phyloP scores from a whole-genome alignment of 139 green algal genomes.

The Deuterostichococcus epilithicus region DNA sequence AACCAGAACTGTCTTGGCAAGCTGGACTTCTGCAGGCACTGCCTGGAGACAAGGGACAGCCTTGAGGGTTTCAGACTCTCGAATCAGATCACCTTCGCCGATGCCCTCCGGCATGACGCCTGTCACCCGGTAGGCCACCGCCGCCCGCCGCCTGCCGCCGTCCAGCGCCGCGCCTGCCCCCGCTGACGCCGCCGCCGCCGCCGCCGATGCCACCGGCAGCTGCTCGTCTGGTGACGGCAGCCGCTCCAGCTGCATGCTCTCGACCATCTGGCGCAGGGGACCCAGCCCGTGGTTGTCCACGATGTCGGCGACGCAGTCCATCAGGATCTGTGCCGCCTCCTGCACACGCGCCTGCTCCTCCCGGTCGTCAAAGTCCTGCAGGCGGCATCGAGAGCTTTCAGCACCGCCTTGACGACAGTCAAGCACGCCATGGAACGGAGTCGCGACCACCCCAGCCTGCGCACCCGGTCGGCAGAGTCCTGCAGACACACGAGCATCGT shows the following conservation, averaged over 20 bases:
- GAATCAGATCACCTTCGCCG: neutral
- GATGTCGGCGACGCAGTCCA: slow-evolving; percentile 49
- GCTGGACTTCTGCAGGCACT: too few species aligned
- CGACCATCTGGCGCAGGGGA: slow-evolving; percentile 9
- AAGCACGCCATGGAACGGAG: too few species aligned
- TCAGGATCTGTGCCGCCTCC: slow-evolving; percentile 34
- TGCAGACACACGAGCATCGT: slow-evolving; percentile 14
- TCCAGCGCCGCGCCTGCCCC: neutral
- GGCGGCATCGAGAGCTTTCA: neutral
- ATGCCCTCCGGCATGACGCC: neutral
- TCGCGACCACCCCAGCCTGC: too few species aligned
- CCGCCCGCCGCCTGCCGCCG: neutral
- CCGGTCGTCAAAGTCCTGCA: slow-evolving; percentile 11
- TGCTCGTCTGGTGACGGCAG: neutral
- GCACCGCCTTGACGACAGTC: too few species aligned
- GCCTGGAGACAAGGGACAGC: too few species aligned
- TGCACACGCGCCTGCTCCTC: slow-evolving; percentile 16
- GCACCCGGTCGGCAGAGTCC: slow-evolving; percentile 3
- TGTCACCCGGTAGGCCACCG: neutral
- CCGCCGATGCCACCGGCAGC: neutral
- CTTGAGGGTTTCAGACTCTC: neutral
- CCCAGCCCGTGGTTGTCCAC: slow-evolving; percentile 26
- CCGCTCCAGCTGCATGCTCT: slow-evolving; percentile 15
- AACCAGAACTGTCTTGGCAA: too few species aligned
- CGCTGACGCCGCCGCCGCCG: neutral